Evolutionary conservation across 2,329 filamentous ascomycete species (phyloP), one percentile per base, ranked within the genome.

Genomic region (Phaeosphaeria sp.): DNA sequence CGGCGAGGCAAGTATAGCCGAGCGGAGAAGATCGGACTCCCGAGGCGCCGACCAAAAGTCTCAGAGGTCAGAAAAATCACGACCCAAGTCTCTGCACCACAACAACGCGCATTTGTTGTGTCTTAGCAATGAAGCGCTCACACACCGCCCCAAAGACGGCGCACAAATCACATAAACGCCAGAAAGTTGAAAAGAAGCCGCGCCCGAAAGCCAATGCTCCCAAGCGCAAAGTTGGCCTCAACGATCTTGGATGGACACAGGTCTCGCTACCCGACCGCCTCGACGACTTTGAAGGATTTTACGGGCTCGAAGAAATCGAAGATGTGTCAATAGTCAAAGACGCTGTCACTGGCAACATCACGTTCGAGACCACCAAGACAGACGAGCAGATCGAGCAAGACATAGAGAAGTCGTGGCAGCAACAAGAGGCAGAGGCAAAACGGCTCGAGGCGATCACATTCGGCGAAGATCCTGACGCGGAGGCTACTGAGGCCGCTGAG

Each of bases 261-360:
- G 87, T 95, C 3, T 74, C 80, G 36, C 80, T 90, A 67, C 91
- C 92, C 6, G 91, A 93, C 71, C 88, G 90, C 72, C 83, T 93
- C 67, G 88, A 94, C 46, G 92, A 97, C 78, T 91, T 91, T n/a
- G 93, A 96, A 63, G 95, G 95, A 0, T 97, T 99, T 76, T 96
- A 89, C 68, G 93, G 91, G 0, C 80, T 99, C 1, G 93, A 99
- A 71, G 93, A 98, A 70, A 89, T 98, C 47, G 91, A 96, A 17
- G 92, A 91, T 51, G 91, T 99, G 1, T 91, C 97, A 27, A 84
- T 99, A n/a, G 81, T 96, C 43, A 86, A 84, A 60, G 79, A 83
- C 22, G 67, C 66, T 0, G 66, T 69, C 2, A 83, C 89, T 27
- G 87, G 87, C 7, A 73, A 69, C 17, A 61, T 82, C 5, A 75